These are phyloP conservation scores for Seiridium unicorne DNA, from an alignment of 2,329 filamentous ascomycete genomes.

Conservation along the genomic window DNA sequence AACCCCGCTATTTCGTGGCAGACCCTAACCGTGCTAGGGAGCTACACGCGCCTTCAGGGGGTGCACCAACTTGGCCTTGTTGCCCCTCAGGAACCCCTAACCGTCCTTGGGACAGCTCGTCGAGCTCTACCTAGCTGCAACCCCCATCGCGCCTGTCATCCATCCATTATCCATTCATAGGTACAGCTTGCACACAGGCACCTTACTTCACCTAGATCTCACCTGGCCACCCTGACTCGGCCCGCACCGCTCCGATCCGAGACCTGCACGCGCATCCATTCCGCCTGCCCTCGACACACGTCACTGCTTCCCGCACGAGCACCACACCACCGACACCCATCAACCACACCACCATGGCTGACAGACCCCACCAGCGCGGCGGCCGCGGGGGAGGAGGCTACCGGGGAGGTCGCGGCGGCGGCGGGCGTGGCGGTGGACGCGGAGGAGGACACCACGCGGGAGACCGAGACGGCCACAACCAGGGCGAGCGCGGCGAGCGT, in stretches of 20 bases:
- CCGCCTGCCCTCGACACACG: neutral
- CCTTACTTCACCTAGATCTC: neutral
- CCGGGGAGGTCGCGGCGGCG: conserved; percentile 36
- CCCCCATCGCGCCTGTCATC: too few species aligned
- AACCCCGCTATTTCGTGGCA: neutral
- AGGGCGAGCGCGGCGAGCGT: conserved; percentile 57
- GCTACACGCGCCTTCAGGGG: too few species aligned
- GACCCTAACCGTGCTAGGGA: too few species aligned
- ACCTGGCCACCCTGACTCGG: neutral
- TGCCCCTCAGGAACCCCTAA: too few species aligned
- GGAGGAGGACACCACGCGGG: conserved; percentile 40
- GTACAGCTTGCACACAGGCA: too few species aligned
- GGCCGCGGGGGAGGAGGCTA: conserved; percentile 39
- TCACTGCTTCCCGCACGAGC: neutral
- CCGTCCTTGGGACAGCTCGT: too few species aligned
- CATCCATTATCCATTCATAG: too few species aligned
- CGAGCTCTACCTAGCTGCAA: too few species aligned
- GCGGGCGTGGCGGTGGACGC: conserved; percentile 38
- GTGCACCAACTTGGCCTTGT: too few species aligned
- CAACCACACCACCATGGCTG: conserved; percentile 40
- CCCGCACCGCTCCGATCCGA: neutral
- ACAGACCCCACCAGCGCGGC: conserved; percentile 48
- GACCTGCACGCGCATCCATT: neutral
- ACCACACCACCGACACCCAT: neutral
- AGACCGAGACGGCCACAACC: conserved; percentile 46